Percentiles rank a stretch among this genome's conserved stretches.
These are phyloP conservation scores for Boletus speciosus DNA, from an alignment of 768 basidiomycete genomes.

Conservation along the genomic window DNA sequence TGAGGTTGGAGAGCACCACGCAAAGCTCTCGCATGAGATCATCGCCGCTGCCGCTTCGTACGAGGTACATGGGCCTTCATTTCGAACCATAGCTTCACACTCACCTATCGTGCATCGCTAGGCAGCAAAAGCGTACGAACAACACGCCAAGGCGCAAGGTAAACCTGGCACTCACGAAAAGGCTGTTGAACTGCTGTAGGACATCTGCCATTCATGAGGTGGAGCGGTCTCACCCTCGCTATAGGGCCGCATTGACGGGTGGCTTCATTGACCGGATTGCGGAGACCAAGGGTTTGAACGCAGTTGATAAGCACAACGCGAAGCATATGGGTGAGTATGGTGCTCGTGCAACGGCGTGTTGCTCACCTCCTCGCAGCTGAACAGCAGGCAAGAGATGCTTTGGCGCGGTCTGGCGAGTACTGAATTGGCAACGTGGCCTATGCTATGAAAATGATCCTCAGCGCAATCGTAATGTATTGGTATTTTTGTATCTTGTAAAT, in stretches of 20 bases:
- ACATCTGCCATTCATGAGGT: background rate
- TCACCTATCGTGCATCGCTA: constrained; percentile 5
- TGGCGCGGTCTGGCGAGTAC: constrained; percentile 15
- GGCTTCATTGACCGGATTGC: constrained; percentile 22
- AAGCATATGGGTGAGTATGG: constrained; percentile 22
- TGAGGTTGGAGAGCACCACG: constrained; percentile 8
- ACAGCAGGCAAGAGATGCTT: background rate
- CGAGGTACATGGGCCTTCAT: constrained; percentile 9
- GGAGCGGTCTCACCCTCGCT: background rate
- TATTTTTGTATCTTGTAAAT: constrained; percentile 1
- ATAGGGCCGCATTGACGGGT: constrained; percentile 27
- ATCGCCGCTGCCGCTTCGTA: constrained; percentile 29
- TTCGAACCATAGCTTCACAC: background rate
- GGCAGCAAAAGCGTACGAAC: constrained; percentile 31
- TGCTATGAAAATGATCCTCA: background rate
- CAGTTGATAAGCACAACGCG: constrained; percentile 13
- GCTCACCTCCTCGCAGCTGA: constrained; percentile 15
- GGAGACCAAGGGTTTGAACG: constrained; percentile 27
- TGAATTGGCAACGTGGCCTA: constrained; percentile 2
- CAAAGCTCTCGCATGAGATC: constrained; percentile 26
- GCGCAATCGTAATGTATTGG: constrained; percentile 10
- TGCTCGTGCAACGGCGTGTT: background rate
- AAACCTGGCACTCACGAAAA: constrained; percentile 23
- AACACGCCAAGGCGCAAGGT: constrained; percentile 17
- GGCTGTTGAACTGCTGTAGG: constrained; percentile 27